Evolutionary conservation across 306 rosid species (phyloP).

Genomic region (Crotalaria pallida): DNA sequence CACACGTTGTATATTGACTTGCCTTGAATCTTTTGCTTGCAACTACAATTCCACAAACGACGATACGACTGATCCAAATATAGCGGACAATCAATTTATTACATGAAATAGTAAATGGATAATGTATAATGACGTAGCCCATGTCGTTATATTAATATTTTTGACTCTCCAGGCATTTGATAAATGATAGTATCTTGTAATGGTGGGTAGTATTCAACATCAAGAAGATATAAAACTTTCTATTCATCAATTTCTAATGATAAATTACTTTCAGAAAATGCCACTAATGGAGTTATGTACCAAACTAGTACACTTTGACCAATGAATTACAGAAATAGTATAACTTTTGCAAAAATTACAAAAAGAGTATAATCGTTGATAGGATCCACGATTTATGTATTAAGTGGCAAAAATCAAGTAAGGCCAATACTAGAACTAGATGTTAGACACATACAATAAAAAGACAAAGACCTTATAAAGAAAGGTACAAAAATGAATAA

Average conservation of each 20-base stretch:
- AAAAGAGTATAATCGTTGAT: too few relatives aligned
- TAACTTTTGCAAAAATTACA: too few relatives aligned
- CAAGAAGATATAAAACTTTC: not conserved
- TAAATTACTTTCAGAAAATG: not conserved
- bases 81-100: not conserved
- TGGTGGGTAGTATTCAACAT: not conserved
- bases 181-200: not conserved
- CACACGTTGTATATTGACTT: too few relatives aligned
- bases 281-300: too few relatives aligned
- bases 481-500: too few relatives aligned
- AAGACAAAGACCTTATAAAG: too few relatives aligned
- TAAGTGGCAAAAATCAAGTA: too few relatives aligned
- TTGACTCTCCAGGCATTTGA: not conserved
- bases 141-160: not conserved
- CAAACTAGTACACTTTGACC: too few relatives aligned
- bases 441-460: too few relatives aligned
- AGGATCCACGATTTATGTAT: too few relatives aligned
- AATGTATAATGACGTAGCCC: slow-evolving; percentile 7
- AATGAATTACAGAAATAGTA: too few relatives aligned
- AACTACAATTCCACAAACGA: not conserved
- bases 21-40: not conserved
- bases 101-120: not conserved
- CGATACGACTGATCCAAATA: slow-evolving; percentile 11
- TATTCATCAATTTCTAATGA: not conserved
- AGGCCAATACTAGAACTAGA: too few relatives aligned